Conservation (phyloP, 2,329 filamentous ascomycete species). For the Aspergillus ochraceus region DNA sequence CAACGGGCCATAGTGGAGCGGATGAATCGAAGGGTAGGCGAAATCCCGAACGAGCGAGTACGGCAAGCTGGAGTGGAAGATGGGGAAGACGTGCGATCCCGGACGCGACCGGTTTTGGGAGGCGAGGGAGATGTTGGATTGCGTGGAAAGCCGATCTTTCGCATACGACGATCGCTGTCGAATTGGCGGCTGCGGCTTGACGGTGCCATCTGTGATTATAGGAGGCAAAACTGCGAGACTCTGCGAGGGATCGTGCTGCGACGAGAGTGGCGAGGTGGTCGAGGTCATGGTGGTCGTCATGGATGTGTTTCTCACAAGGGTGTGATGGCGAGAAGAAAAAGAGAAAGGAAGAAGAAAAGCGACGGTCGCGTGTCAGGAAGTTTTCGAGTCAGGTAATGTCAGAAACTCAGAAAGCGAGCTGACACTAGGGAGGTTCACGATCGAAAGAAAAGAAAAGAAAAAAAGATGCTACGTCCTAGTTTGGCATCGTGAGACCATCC, state of each 20-base stretch:
- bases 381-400: constrained; percentile 14
- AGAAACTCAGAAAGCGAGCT: constrained; percentile 18
- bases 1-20: constrained; percentile 91
- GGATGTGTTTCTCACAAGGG: constrained; percentile 6
- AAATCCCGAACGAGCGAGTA: constrained; percentile 96
- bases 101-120: constrained; percentile 68
- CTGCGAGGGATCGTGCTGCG: constrained; percentile 28
- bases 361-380: constrained; percentile 13
- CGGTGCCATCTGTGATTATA: constrained; percentile 51
- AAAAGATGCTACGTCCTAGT: constrained; percentile 29
- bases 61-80: constrained; percentile 79
- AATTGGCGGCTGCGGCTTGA: constrained; percentile 62
- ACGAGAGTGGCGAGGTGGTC: constrained; percentile 31
- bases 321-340: constrained; percentile 8
- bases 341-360: not conserved
- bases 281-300: constrained; percentile 41
- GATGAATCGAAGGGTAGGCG: constrained; percentile 79
- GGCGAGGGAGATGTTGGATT: constrained; percentile 67
- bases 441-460: constrained; percentile 13
- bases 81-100: constrained; percentile 75
- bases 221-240: constrained; percentile 43
- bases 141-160: constrained; percentile 80
- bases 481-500: constrained; percentile 36
- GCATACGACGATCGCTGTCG: constrained; percentile 71
- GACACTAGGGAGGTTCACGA: constrained; percentile 19